These are phyloP conservation scores for Trametes coccinea DNA, from an alignment of 768 basidiomycete species.

Conservation along the genomic window DNA sequence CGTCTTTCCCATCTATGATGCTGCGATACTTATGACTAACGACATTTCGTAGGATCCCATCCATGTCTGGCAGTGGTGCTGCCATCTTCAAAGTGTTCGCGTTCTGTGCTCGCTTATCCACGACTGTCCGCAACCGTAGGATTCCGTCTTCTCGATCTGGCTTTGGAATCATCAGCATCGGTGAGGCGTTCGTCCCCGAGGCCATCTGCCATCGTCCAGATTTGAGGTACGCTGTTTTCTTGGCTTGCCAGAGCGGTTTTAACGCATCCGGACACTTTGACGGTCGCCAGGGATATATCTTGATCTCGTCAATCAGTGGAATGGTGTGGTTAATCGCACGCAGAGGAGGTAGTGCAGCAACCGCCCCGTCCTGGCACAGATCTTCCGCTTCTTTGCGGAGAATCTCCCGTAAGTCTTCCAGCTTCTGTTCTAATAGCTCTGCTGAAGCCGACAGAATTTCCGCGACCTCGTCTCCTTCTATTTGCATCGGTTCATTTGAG, in stretches of 20 bases:
- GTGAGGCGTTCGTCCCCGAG: constrained; percentile 22
- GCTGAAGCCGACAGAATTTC: neutral
- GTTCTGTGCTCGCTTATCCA: constrained; percentile 18
- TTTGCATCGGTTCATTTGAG: neutral
- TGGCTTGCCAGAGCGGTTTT: constrained; percentile 20
- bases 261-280: constrained; percentile 27
- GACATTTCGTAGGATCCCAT: constrained; percentile 25
- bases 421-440: neutral
- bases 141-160: neutral
- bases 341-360: constrained; percentile 21
- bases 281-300: constrained; percentile 22
- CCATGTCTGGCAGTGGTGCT: constrained; percentile 25
- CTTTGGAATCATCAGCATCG: constrained; percentile 19
- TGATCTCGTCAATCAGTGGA: constrained; percentile 22
- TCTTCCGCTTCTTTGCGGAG: constrained; percentile 12
- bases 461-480: neutral
- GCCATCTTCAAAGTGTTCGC: constrained; percentile 27
- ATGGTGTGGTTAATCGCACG: constrained; percentile 25
- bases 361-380: constrained; percentile 16
- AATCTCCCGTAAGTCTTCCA: neutral
- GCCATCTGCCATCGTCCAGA: constrained; percentile 24
- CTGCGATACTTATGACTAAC: constrained; percentile 14
- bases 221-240: constrained; percentile 23
- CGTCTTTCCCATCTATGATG: constrained; percentile 30
- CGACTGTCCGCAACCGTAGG: neutral